phyloP scores from a whole-genome alignment of 495 filamentous ascomycete species.

The Neurospora tetraspora region DNA sequence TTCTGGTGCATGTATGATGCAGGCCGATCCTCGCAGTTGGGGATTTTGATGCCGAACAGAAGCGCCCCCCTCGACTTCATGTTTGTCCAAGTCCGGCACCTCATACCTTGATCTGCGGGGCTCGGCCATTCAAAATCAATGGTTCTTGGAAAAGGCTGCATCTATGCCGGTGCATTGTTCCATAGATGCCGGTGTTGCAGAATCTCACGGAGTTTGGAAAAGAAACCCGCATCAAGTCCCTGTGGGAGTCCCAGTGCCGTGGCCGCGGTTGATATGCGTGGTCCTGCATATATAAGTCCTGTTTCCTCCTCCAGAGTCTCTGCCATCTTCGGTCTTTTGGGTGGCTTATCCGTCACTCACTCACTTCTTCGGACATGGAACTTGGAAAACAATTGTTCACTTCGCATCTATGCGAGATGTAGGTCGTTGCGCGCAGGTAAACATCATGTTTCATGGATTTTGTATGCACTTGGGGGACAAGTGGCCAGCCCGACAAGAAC shows the following conservation, averaged over 20 bases:
- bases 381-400: background rate
- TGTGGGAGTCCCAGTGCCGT: background rate
- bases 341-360: background rate
- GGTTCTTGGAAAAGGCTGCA: background rate
- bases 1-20: background rate
- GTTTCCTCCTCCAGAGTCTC: background rate
- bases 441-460: background rate
- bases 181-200: background rate
- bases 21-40: background rate
- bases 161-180: background rate
- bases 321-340: background rate
- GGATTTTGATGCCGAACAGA: rapidly evolving
- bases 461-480: background rate
- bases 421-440: background rate
- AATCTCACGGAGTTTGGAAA: background rate
- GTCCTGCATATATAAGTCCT: background rate
- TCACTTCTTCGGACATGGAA: background rate
- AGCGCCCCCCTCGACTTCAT: background rate
- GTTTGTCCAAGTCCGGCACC: background rate
- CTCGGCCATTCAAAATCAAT: background rate
- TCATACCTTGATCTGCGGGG: background rate
- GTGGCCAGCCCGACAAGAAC: no score
- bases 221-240: background rate
- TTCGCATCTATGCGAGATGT: background rate
- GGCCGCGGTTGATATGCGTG: background rate